Base-by-base conservation (phyloP, 768 basidiomycete genomes). In the Boletus edulis region DNA sequence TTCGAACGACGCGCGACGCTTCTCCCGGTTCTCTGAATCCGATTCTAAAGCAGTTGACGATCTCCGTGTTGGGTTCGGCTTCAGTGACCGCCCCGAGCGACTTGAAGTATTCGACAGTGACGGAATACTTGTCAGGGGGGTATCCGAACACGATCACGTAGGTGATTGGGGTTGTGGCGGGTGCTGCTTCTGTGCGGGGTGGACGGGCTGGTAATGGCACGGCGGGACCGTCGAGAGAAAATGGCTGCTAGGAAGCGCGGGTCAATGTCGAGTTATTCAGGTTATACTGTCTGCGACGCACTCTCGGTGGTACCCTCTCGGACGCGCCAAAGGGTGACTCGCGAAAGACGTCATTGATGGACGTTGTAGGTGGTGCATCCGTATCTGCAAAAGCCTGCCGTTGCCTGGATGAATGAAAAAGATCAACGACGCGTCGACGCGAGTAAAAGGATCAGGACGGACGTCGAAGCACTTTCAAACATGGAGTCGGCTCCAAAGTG, bases 141-240 rank as follows among this genome's bases (percentile, higher is more conserved):
- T 93, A 95, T n/a, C 93, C 93, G 57, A 92, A 95, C 49, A 95
- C 84, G 63, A 93, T 77, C 35, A 95, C 76, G 63, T 86, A 87
- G 29, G 81, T 67, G 3, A 80, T 75, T 27, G 82, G 78, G 12
- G 72, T 46, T 6, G 74, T 55, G 40, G 68, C 55, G n/a, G 71
- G 54, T 45, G 68, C 41, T 31, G 73, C 42, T 14, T 67, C 55
- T 55, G 56, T 31, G 57, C 75, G 58, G 14, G 68, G 42, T 24
- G 49, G 55, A 37, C 58, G 68, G 1, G 44, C 35, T 12, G 59
- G 20, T 13, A 57, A 40, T 14, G 60, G 13, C 22, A 65, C 58
- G 20, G 62, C 50, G 15, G 65, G 45, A 20, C 54, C 44, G 3
- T 69, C 63, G 15, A 62, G 54, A 18, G 68, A 66, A 37, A 70